phyloP scores from a whole-genome alignment of 805 yeast species.

The Groenewaldozyma tartarivorans region DNA sequence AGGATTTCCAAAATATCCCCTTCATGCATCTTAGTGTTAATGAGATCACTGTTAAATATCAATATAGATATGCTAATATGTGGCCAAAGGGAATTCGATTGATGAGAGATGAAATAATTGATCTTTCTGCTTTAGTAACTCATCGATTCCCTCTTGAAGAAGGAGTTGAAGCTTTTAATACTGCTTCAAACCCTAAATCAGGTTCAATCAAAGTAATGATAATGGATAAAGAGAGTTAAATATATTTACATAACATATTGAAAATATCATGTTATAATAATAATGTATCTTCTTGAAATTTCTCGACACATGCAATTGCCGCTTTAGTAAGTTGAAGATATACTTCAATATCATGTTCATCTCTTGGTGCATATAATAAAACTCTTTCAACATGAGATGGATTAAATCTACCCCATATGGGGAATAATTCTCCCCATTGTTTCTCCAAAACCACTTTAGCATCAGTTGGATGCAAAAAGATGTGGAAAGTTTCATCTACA shows the following conservation, averaged over 20 bases:
- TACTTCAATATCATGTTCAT: not conserved
- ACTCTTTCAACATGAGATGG: not conserved
- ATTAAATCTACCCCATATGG: not conserved
- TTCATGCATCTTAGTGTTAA: constrained; percentile 46
- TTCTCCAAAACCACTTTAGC: no score
- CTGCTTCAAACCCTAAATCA: constrained; percentile 32
- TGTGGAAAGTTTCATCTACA: no score
- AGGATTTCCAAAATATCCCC: constrained; percentile 39
- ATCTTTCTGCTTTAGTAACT: constrained; percentile 40
- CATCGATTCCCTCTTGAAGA: constrained; percentile 40
- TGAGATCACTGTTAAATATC: constrained; percentile 42
- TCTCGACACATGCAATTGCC: not conserved
- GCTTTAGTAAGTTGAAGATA: not conserved
- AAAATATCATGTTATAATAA: no score
- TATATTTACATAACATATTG: not conserved
- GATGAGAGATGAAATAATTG: constrained; percentile 35
- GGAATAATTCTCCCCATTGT: no score
- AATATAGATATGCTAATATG: constrained; percentile 46
- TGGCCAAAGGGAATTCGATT: constrained; percentile 50
- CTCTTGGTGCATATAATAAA: not conserved
- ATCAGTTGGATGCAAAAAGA: no score
- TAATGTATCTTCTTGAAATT: no score
- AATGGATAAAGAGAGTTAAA: constrained; percentile 21
- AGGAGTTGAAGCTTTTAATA: constrained; percentile 38
- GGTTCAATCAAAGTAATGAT: constrained; percentile 42